phyloP scores from a whole-genome alignment of 345 rosid genomes.

The Dimocarpus longan region DNA sequence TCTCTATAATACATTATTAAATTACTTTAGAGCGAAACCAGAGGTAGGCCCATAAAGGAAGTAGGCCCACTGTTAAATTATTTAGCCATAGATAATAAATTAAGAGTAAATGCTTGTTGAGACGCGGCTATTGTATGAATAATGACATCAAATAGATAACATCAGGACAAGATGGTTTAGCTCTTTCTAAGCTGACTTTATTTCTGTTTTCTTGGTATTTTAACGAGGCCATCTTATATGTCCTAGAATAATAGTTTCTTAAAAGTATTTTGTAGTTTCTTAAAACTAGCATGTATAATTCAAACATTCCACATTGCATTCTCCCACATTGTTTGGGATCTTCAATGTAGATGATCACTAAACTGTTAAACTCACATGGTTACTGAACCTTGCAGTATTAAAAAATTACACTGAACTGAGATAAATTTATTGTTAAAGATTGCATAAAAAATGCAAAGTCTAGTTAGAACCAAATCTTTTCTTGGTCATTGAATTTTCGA shows the following conservation, averaged over 20 bases:
- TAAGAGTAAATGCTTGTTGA: background rate
- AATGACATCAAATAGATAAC: background rate
- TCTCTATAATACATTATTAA: background rate
- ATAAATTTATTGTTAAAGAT: slow-evolving; percentile 12
- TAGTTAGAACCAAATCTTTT: slow-evolving; percentile 33
- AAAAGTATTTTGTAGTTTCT: background rate
- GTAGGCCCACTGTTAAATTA: background rate
- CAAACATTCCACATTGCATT: slow-evolving; percentile 15
- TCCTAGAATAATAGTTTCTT: background rate
- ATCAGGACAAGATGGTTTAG: background rate
- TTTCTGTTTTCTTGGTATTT: background rate
- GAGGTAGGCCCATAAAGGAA: background rate
- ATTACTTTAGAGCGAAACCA: background rate
- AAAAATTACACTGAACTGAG: background rate
- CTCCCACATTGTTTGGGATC: slow-evolving; percentile 30
- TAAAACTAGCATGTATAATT: slow-evolving; percentile 10
- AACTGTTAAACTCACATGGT: slow-evolving; percentile 21
- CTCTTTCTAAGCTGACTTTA: background rate
- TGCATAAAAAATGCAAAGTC: slow-evolving; percentile 22
- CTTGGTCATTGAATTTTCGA: slow-evolving; percentile 32
- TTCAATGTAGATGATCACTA: slow-evolving; percentile 35
- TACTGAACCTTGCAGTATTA: background rate
- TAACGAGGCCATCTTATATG: background rate
- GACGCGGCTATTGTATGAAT: background rate
- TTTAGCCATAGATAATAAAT: background rate